These are phyloP conservation scores for Pythium angustatum DNA, from an alignment of 352 stramenopile species.

Conservation along the genomic window DNA sequence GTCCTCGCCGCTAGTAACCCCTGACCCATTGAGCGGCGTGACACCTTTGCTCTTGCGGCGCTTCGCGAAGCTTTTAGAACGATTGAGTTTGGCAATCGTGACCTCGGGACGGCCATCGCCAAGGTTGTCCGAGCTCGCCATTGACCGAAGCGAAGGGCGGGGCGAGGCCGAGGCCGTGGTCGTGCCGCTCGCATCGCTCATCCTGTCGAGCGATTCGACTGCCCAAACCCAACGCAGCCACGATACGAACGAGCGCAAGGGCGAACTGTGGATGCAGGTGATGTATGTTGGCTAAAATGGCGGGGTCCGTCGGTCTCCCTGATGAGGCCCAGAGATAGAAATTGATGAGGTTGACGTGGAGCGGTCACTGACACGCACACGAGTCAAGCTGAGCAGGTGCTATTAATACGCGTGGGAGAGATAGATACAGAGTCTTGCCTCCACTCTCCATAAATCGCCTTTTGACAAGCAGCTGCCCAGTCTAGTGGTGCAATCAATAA, in stretches of 20 bases:
- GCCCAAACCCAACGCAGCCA: background rate
- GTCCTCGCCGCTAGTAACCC: slow-evolving; percentile 3
- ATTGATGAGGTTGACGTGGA: too few species aligned
- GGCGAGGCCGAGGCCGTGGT: background rate
- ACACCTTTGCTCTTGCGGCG: slow-evolving; percentile 24
- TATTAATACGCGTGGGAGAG: too few species aligned
- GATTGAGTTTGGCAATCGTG: slow-evolving; percentile 9
- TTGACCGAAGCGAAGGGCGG: slow-evolving; percentile 8
- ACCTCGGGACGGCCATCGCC: slow-evolving; percentile 27
- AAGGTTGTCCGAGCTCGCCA: slow-evolving; percentile 22
- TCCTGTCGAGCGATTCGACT: background rate
- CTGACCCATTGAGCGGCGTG: background rate
- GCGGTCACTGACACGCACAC: too few species aligned
- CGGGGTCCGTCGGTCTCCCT: too few species aligned
- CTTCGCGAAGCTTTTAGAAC: slow-evolving; percentile 23
- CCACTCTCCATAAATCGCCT: too few species aligned
- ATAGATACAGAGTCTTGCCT: too few species aligned
- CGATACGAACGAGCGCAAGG: background rate
- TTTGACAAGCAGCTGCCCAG: too few species aligned
- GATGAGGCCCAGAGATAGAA: too few species aligned
- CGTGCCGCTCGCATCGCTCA: slow-evolving; percentile 15
- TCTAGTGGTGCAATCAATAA: too few species aligned
- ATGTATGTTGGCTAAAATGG: too few species aligned
- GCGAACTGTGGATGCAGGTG: background rate
- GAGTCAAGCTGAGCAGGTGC: too few species aligned